Evolutionary conservation across 305 asterid species (phyloP).

Genomic region (Fraxinus albicans): DNA sequence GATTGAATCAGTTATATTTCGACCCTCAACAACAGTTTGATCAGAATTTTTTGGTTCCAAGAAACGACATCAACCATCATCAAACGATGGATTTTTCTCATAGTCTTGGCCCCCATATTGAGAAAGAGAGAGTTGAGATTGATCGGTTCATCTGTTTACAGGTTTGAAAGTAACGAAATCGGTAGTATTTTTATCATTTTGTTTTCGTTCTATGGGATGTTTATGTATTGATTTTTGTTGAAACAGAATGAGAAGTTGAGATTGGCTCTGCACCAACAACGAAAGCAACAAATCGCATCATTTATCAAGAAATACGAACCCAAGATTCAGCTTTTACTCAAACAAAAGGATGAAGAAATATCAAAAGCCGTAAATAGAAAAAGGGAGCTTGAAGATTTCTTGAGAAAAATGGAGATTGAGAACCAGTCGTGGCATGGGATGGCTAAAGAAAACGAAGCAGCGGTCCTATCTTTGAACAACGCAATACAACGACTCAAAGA

Average conservation of each 20-base stretch:
- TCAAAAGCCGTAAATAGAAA: slow-evolving; percentile 32
- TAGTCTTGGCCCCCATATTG: slow-evolving; percentile 25
- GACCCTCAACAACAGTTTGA: slow-evolving; percentile 22
- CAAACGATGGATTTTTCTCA: slow-evolving; percentile 24
- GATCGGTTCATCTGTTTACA: slow-evolving; percentile 49
- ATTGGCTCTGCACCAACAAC: slow-evolving; percentile 47
- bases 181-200: neutral
- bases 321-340: slow-evolving; percentile 30
- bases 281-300: slow-evolving; percentile 31
- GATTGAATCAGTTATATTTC: slow-evolving; percentile 31
- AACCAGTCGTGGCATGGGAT: slow-evolving; percentile 49
- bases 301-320: slow-evolving; percentile 45
- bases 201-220: neutral
- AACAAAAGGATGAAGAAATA: slow-evolving; percentile 57
- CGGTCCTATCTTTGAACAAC: slow-evolving; percentile 39
- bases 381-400: slow-evolving; percentile 42
- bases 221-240: neutral
- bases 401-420: slow-evolving; percentile 45
- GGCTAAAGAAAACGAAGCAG: slow-evolving; percentile 50
- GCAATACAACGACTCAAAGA: slow-evolving; percentile 48
- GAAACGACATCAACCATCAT: neutral
- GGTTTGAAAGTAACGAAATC: slow-evolving; percentile 28
- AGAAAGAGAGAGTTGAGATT: slow-evolving; percentile 45
- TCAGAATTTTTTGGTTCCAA: neutral
- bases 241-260: slow-evolving; percentile 64